Evolutionary conservation across 352 stramenopile genomes (phyloP).

Genomic region (Globisporangium uncinulatum): DNA sequence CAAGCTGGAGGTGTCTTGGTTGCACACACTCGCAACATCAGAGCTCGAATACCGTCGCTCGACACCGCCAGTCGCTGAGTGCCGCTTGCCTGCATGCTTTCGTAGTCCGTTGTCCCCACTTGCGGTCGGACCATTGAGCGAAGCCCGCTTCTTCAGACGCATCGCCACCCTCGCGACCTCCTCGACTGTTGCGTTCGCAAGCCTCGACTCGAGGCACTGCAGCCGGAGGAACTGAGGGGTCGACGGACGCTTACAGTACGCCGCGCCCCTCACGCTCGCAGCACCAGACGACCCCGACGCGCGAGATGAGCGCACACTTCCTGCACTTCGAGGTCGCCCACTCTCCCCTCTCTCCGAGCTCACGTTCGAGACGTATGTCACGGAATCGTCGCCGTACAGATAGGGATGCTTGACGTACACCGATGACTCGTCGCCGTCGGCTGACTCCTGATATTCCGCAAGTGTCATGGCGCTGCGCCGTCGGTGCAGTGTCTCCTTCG

Average conservation of each 20-base stretch:
- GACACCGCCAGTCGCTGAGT: neutral
- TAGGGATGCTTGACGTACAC: neutral
- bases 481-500: slow-evolving; percentile 4
- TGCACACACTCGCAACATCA: slow-evolving; percentile 17
- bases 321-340: slow-evolving; percentile 44
- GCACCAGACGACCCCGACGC: slow-evolving; percentile 16
- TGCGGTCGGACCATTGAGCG: slow-evolving; percentile 4
- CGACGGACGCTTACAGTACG: slow-evolving; percentile 53
- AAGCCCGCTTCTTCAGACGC: slow-evolving; percentile 32
- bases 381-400: neutral
- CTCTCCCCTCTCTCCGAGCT: slow-evolving; percentile 5
- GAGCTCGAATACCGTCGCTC: slow-evolving; percentile 40
- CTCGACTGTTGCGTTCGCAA: slow-evolving; percentile 14
- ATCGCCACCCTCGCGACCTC: slow-evolving; percentile 8
- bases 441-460: slow-evolving; percentile 8
- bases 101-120: slow-evolving; percentile 8
- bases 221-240: slow-evolving; percentile 59
- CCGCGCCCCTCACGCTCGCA: slow-evolving; percentile 32
- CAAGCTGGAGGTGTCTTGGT: slow-evolving; percentile 4
- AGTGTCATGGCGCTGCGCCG: slow-evolving; percentile 11
- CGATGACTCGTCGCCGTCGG: neutral
- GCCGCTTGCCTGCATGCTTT: slow-evolving; percentile 3
- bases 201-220: slow-evolving; percentile 59
- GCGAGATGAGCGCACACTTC: slow-evolving; percentile 31
- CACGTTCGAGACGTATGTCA: neutral